Base-by-base conservation (phyloP, 495 filamentous ascomycete genomes). In the Monascus purpureus region DNA sequence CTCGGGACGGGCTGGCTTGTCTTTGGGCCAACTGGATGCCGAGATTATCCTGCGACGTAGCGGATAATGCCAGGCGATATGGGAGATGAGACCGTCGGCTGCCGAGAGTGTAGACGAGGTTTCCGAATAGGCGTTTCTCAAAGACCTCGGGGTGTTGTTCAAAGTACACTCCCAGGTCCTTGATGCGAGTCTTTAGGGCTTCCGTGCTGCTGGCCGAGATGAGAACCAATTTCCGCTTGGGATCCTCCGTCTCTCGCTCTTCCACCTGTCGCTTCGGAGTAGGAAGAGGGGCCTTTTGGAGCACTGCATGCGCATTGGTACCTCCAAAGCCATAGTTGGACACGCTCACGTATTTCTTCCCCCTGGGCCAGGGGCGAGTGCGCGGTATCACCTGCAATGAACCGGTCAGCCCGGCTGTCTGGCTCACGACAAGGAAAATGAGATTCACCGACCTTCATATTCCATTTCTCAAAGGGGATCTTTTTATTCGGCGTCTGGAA, bases 401-500 rank as follows among this genome's bases (percentile, higher is more conserved):
- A n/a, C n/a, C n/a, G n/a, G n/a, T n/a, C 36, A 7, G 43, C 25
- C 1, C 36, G 40, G 1, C 35, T 13, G 6, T 33, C 39, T 4
- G 11, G 18, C 2, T 14, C 25, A 3, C 42, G 42, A 38, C 42
- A 49, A 14, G 35, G 29, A 2, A 29, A 36, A 6, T 13, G n/a
- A 7, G 14, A 2, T 17, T 26, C 12, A 29, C 32, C 14, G 42
- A 38, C n/a, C 22, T 30, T 28, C 12, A 42, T 33, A 4, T 37
- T 38, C 43, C 48, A 46, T 22, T 43, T 32, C 4, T 43, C 37
- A 1, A 52, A 34, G 9, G 41, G 33, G 22, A 53, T 51, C 19
- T 28, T 16, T 6, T 42, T 44, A 25, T 47, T 55, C 22, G 29
- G 29, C 17, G 29, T 40, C 4, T 35, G 25, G 18, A 45, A 47